Base-by-base conservation (phyloP, 106 monocot species). In the Apostasia ramifera region DNA sequence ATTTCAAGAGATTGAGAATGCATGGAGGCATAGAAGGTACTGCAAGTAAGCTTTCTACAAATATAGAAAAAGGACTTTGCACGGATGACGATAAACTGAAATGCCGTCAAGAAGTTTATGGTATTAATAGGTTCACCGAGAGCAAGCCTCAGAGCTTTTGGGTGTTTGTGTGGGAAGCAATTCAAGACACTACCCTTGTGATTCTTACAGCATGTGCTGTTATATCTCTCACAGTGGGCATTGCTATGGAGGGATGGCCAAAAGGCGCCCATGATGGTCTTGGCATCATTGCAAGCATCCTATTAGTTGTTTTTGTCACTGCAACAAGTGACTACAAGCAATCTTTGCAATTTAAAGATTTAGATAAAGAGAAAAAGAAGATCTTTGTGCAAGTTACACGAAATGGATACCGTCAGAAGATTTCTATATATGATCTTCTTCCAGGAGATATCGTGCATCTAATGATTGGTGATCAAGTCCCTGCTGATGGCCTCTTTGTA, bases 291-390 rank as follows among this genome's bases (percentile, higher is more conserved):
- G 45, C 54, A 10, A 76, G 68, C 54, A 76, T 68, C 43, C 39
- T 76, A 4, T 70, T 76, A 39, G 69, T 76, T 61, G 76, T 76
- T 26, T 53, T 62, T 61, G 76, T 76, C 44, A 74, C 76, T 37
- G 69, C 76, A 50, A 62, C 52, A 8, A 76, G 76, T 45, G 76
- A 76, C 14, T 76, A 76, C 45, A 12, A 45, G 5, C 76, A 76
- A 46, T 76, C 76, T 53, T 55, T 76, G 26, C 68, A 76, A 37
- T 76, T 76, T 11, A 76, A 70, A 52, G 76, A 76, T 70, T 62
- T 76, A 37, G 69, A 76, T 55, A 61, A 54, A 62, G 76, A 76
- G 61, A 68, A 76, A 26, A 76, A 76, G 45, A 76, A 76, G 62
- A 76, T 76, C 3, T 69, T 53, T 39, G 54, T 76, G 3, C 69